Conservation (phyloP, 2,329 filamentous ascomycete species). For the Ascochyta lentis region DNA sequence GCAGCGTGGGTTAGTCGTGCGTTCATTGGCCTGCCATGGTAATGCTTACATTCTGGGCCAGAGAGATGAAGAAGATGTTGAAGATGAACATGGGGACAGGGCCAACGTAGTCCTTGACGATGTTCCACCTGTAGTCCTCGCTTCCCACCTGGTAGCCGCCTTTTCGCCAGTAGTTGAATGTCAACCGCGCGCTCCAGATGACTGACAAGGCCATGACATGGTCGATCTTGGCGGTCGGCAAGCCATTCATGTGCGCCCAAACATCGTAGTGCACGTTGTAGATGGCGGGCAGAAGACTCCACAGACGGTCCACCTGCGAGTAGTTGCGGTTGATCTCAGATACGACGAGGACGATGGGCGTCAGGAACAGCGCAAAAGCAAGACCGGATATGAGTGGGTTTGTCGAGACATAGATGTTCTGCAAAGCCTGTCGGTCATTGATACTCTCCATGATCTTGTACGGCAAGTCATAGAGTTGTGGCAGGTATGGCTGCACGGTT, state of each 20-base stretch:
- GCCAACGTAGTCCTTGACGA: constrained; percentile 71
- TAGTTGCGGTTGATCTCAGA: constrained; percentile 92
- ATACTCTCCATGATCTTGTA: constrained; percentile 60
- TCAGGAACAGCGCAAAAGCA: constrained; percentile 73
- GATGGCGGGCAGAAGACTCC: constrained; percentile 86
- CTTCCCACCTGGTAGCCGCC: constrained; percentile 88
- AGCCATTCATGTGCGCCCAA: constrained; percentile 79
- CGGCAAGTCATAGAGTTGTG: constrained; percentile 61
- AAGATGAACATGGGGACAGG: constrained; percentile 77
- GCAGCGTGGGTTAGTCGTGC: constrained; percentile 4
- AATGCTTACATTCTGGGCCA: constrained; percentile 67
- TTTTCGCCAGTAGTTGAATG: constrained; percentile 96
- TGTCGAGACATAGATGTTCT: constrained; percentile 78
- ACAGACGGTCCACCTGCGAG: constrained; percentile 93
- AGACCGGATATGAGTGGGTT: constrained; percentile 84
- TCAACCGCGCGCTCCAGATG: constrained; percentile 88
- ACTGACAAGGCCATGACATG: constrained; percentile 72
- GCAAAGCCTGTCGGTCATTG: constrained; percentile 66
- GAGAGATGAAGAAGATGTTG: constrained; percentile 88
- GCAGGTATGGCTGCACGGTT: constrained; percentile 79
- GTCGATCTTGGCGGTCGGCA: constrained; percentile 75
- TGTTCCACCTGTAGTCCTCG: constrained; percentile 93
- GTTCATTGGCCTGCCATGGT: neutral
- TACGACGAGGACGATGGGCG: constrained; percentile 72
- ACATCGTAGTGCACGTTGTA: constrained; percentile 84